Percentiles rank a stretch among this genome's conserved stretches.
These are phyloP conservation scores for Grosmannia clavigera DNA, from an alignment of 2,329 filamentous ascomycete genomes.

Conservation along the genomic window DNA sequence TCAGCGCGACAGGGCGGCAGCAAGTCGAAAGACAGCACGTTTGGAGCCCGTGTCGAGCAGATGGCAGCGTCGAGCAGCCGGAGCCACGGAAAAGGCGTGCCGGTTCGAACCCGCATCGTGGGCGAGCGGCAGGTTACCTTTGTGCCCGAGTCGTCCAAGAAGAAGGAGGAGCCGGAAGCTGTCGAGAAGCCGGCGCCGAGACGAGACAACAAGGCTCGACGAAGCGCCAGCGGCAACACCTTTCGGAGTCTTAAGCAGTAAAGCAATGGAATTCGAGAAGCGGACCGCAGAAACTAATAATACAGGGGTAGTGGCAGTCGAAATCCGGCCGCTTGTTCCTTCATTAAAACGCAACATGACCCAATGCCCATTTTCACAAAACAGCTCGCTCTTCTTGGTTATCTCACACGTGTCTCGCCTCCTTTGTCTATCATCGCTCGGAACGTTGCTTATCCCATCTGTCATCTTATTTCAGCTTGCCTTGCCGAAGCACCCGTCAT, in stretches of 20 bases:
- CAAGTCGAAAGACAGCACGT: conserved; percentile 39
- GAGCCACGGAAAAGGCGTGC: conserved; percentile 25
- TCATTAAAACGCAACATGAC: background rate
- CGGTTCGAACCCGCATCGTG: conserved; percentile 34
- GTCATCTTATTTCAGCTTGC: background rate
- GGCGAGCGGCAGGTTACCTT: conserved; percentile 63
- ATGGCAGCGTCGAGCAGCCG: conserved; percentile 10
- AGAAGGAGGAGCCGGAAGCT: conserved; percentile 24
- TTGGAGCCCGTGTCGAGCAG: conserved; percentile 44
- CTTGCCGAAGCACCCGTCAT: background rate
- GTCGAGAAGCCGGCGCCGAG: conserved; percentile 18
- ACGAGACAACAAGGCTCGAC: conserved; percentile 30
- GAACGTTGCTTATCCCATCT: background rate
- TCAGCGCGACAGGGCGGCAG: conserved; percentile 49
- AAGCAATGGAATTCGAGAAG: background rate
- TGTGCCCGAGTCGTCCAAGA: conserved; percentile 46
- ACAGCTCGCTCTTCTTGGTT: background rate
- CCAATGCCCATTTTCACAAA: background rate
- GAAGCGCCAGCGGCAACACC: conserved; percentile 66
- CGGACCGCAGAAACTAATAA: conserved; percentile 1
- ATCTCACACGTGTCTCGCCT: background rate
- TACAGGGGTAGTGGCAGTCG: background rate
- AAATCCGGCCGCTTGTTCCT: background rate
- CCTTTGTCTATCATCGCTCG: background rate
- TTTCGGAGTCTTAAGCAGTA: conserved; percentile 46